Base-by-base conservation (phyloP, 345 rosid species). In the Barbarea vulgaris region DNA sequence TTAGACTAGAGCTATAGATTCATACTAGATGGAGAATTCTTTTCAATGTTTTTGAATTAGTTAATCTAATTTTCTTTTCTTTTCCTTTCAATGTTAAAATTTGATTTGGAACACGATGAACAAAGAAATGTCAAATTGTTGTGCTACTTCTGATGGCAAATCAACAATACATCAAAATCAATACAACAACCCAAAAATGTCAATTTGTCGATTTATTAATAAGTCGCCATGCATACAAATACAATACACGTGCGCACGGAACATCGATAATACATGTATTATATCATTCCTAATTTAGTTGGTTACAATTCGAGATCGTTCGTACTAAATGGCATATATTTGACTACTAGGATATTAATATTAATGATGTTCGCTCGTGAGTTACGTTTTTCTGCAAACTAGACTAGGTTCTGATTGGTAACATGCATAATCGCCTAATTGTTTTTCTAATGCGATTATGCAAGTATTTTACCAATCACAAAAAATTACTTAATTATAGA, bases 271-370 rank as follows among this genome's bases (percentile, higher is more conserved):
- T 42, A 15, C 61, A 14, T 25, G 10, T 42, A 44, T 62, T 24
- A 19, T n/a, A 53, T 17, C 39, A 30, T 15, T 5, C 22, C 18
- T 60, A 12, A 60, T 22, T 22, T 8, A 6, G 42, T 25, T 63
- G 67, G 52, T 63, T 41, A 62, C 5, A 44, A 27, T n/a, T 27
- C 41, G 52, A 25, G n/a, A 63, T 63, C 6, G 53, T 17, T 63
- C 54, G 39, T 27, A 9, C 17, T 7, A 64, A 64, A 46, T 47
- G 56, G 41, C 69, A 17, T 44, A 47, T 44, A 15, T 31, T 36
- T 62, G 19, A 15, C 37, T 42, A 42, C 30, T 14, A 37, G 24
- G 51, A 41, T 21, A 13, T 25, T 12, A 13, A 39, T 39, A 39
- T 13, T 13, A 22, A 37, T 41, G 51, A 41, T 21, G 7, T 54